Percentiles rank a stretch among this genome's conserved stretches.
These are phyloP conservation scores for Boehmeria nivea DNA, from an alignment of 306 rosid genomes.

Conservation along the genomic window DNA sequence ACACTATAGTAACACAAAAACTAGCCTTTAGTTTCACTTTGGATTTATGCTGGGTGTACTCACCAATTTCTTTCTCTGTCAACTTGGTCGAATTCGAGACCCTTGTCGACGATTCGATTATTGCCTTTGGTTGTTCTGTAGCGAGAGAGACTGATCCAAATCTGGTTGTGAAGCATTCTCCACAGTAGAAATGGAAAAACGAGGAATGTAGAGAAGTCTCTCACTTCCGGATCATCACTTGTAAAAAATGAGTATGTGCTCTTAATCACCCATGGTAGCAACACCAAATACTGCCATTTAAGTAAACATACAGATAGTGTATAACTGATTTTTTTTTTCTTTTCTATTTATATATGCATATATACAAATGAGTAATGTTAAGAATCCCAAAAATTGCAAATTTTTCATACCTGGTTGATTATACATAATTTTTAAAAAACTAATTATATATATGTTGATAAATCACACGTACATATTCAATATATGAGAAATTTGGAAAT, in stretches of 20 bases:
- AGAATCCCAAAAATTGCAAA: too few relatives aligned
- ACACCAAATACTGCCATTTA: constrained; percentile 11
- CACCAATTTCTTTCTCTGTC: constrained; percentile 34
- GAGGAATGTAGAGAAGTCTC: constrained; percentile 3
- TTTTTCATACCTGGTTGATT: too few relatives aligned
- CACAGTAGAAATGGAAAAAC: constrained; percentile 22
- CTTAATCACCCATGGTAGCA: constrained; percentile 27
- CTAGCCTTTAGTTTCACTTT: too few relatives aligned
- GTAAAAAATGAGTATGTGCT: constrained; percentile 17
- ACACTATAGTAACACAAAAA: too few relatives aligned
- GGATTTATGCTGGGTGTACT: neutral
- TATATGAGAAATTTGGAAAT: too few relatives aligned
- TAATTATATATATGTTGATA: too few relatives aligned
- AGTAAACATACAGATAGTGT: neutral
- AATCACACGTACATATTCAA: too few relatives aligned
- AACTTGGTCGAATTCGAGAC: constrained; percentile 34
- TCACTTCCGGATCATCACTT: constrained; percentile 15
- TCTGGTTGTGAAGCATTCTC: constrained; percentile 31
- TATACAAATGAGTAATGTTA: too few relatives aligned
- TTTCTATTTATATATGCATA: too few relatives aligned
- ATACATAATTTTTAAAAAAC: too few relatives aligned
- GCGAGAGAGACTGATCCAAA: constrained; percentile 32
- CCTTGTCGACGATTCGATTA: constrained; percentile 26
- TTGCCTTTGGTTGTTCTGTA: constrained; percentile 23
- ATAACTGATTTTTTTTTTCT: too few relatives aligned